Conservation (phyloP, 2,329 filamentous ascomycete species). For the Capronia epimyces region DNA sequence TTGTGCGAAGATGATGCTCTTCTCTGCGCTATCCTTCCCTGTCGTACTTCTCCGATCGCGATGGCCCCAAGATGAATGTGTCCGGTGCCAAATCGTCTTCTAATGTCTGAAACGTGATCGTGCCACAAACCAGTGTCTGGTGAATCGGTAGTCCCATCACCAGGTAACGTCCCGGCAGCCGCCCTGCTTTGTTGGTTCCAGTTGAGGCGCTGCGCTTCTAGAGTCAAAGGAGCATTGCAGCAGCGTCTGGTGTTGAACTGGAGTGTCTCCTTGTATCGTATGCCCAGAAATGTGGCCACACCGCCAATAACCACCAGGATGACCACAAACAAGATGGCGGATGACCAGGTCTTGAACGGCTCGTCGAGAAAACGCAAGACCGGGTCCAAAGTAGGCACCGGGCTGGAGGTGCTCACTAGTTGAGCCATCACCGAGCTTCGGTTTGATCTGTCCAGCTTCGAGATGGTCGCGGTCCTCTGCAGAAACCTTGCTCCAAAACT, state of each 20-base stretch:
- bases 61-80: constrained; percentile 8
- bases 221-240: constrained; percentile 3
- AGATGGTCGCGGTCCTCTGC: neutral
- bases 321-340: constrained; percentile 11
- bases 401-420: neutral
- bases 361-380: constrained; percentile 15
- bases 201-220: constrained; percentile 1
- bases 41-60: constrained; percentile 19
- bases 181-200: neutral
- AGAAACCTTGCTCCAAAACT: too few species aligned
- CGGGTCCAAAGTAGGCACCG: neutral
- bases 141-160: neutral
- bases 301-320: constrained; percentile 2
- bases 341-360: constrained; percentile 21
- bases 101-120: constrained; percentile 1
- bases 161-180: neutral
- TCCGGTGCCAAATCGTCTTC: constrained; percentile 3
- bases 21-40: constrained; percentile 22
- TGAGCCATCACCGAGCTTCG: neutral
- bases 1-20: constrained; percentile 11
- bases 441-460: neutral
- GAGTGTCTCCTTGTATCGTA: constrained; percentile 15
- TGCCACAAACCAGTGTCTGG: neutral
- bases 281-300: constrained; percentile 11
- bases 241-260: neutral